Evolutionary conservation across 31 red algal species (phyloP).

Genomic region (Odonthalia washingtoniensis): DNA sequence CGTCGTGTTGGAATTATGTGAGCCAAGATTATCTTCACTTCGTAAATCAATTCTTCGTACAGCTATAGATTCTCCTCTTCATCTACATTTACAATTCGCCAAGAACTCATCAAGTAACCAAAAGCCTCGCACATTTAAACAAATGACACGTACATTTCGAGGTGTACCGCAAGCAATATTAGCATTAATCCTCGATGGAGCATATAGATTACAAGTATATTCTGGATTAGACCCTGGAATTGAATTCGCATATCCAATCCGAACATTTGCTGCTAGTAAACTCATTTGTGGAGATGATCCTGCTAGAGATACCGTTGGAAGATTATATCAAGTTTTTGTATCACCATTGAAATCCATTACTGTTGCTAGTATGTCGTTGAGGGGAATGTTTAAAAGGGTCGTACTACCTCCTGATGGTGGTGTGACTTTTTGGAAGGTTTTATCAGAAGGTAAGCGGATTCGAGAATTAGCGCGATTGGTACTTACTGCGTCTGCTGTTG

Average conservation of each 20-base stretch:
- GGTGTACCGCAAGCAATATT: conserved; percentile 49
- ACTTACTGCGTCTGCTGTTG: conserved; percentile 23
- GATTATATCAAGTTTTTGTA: conserved; percentile 38
- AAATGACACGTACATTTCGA: conserved; percentile 48
- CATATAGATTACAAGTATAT: conserved; percentile 52
- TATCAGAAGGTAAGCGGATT: conserved; percentile 29
- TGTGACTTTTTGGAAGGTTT: conserved; percentile 19
- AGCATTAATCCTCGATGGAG: conserved; percentile 50
- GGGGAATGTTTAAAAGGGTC: conserved; percentile 30
- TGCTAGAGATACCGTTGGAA: conserved; percentile 51
- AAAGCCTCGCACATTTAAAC: conserved; percentile 24
- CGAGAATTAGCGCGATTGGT: conserved; percentile 40
- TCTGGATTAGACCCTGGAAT: conserved; percentile 55
- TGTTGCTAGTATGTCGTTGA: conserved; percentile 6
- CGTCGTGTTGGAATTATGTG: conserved; percentile 61
- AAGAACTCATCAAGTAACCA: background rate
- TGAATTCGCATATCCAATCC: conserved; percentile 57
- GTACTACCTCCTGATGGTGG: conserved; percentile 50
- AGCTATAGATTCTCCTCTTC: background rate
- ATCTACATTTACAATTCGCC: background rate
- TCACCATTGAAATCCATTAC: conserved; percentile 40
- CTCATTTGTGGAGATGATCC: conserved; percentile 57
- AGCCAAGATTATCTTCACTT: conserved; percentile 43
- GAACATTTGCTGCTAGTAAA: background rate
- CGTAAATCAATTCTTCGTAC: conserved; percentile 1